Evolutionary conservation across 1,139 yeast genomes (phyloP), one percentile per base, ranked within the genome.

Genomic region (Hemisphaericaspora xylofermentans): DNA sequence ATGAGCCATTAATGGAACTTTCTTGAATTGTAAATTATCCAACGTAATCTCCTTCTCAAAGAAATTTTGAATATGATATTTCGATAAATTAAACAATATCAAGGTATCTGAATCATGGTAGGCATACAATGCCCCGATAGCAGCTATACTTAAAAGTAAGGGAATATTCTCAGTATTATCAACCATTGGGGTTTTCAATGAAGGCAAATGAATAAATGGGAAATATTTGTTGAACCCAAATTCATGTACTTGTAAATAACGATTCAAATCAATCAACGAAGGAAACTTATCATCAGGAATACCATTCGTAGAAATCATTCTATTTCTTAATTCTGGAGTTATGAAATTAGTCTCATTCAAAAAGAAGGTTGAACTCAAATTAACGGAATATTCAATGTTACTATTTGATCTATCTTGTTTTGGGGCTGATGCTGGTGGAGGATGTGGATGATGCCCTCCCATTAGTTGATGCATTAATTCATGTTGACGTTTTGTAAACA

Each of bases 71-170:
- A 88, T 83, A 51, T 87, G 83, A 50, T 78, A 82, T 56, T 93
- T 78, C 9, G 95, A 80, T 41, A 88, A 76, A 57, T 88, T 88
- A 63, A 87, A 88, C 41, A 89, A 68, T 16, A 86, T 71, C 51
- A 84, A 73, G 0, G 96, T 86, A 56, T 86, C 86, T 30, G 82
- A 69, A 19, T 87, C 85, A 58, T 89, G 95, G 62, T 85, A 88
- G 1, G 87, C 80, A 54, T 88, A 88, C 21, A 89, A 68, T 0
- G 97, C 96, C 33, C 98, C 98, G 45, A 89, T 79, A 17, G 95
- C 85, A 1, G 95, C 85, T 79, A 89, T 86, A 10, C 93, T 78
- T 41, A 88, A 66, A n/a, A 88, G 61, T 41, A 89, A 66, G 1
- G 96, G 93, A 44, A 85, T 80, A 57, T 85, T 84, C 39, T 83